Evolutionary conservation across 257 asterid genomes (phyloP).

Genomic region (Sherardia arvensis): DNA sequence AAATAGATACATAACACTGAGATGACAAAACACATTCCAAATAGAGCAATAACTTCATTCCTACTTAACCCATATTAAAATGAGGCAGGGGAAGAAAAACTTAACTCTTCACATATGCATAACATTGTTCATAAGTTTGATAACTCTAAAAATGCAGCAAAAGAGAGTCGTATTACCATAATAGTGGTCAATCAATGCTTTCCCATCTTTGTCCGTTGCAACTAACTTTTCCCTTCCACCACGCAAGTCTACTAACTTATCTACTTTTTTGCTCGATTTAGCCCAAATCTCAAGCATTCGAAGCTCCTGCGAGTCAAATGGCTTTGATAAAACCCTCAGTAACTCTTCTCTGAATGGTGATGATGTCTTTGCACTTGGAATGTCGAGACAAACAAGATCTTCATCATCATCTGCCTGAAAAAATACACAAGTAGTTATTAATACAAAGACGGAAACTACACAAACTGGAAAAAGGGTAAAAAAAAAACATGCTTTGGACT

Average conservation of each 20-base stretch:
- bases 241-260: constrained; percentile 4
- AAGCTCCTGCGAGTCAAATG: constrained; percentile 30
- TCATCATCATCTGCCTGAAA: constrained; percentile 24
- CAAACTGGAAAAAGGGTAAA: background rate
- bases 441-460: background rate
- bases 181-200: constrained; percentile 21
- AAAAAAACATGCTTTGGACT: background rate
- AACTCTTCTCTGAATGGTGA: constrained; percentile 21
- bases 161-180: constrained; percentile 19
- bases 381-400: background rate
- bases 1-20: background rate
- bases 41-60: background rate
- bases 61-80: background rate
- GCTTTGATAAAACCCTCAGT: constrained; percentile 17
- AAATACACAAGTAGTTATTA: background rate
- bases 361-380: constrained; percentile 1
- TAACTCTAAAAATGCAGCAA: background rate
- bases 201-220: constrained; percentile 13
- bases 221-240: constrained; percentile 6
- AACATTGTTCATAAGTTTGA: background rate
- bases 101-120: background rate
- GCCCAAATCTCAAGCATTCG: constrained; percentile 22
- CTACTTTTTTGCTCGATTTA: constrained; percentile 6
- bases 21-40: background rate
- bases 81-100: background rate